Conservation (phyloP, 495 filamentous ascomycete species). For the Hypoxylon subgilvum region DNA sequence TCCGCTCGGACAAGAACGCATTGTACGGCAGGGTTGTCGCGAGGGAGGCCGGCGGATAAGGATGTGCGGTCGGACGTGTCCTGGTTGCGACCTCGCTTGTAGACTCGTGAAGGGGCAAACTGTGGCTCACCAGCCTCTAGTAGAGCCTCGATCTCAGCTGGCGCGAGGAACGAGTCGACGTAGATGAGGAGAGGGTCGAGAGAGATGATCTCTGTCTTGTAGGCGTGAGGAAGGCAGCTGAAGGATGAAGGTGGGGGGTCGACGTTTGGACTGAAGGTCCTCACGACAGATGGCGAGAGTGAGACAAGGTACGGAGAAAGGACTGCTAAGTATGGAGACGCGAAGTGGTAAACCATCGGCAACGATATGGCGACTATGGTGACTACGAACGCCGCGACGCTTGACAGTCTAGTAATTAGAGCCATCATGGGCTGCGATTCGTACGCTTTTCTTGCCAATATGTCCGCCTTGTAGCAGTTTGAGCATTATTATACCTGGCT, state of each 20-base stretch:
- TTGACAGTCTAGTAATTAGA: conserved; percentile 1
- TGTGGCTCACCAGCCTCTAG: conserved; percentile 46
- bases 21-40: conserved; percentile 47
- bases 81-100: conserved; percentile 46
- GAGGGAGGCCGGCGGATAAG: conserved; percentile 50
- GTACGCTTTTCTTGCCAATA: neutral
- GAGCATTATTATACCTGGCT: neutral
- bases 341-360: conserved; percentile 13
- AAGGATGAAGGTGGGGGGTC: conserved; percentile 6
- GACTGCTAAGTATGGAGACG: neutral
- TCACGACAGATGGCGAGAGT: conserved; percentile 1
- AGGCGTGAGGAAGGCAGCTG: conserved; percentile 44
- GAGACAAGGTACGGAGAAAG: conserved; percentile 6
- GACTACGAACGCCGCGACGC: conserved; percentile 1
- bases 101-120: conserved; percentile 50
- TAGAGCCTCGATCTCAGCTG: conserved; percentile 45
- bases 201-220: conserved; percentile 52
- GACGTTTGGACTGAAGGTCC: neutral
- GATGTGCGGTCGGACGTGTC: conserved; percentile 51
- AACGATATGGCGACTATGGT: conserved; percentile 2
- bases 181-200: conserved; percentile 56
- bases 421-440: conserved; percentile 7
- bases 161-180: conserved; percentile 50
- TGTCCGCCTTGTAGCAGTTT: neutral
- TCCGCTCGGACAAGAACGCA: conserved; percentile 52